Evolutionary conservation across 2,329 filamentous ascomycete species (phyloP).

Genomic region (Intubia oerlemansii): DNA sequence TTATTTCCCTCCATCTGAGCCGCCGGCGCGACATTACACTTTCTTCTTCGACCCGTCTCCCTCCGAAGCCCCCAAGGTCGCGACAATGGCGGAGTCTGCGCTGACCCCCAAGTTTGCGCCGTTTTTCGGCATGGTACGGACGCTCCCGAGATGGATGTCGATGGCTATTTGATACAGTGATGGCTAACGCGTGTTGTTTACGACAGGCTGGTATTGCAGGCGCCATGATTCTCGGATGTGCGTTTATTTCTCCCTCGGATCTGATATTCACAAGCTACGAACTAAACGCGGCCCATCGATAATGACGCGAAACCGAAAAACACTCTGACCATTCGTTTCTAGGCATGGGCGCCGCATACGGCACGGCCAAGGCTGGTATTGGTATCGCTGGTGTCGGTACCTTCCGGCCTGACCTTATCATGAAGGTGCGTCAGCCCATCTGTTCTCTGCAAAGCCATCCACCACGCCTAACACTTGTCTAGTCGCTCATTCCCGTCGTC

Average conservation of each 20-base stretch:
- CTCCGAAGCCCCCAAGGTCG: too few relatives aligned
- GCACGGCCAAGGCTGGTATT: conserved; percentile 74
- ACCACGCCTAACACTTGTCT: not conserved
- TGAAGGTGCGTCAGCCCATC: conserved; percentile 45
- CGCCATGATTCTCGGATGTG: conserved; percentile 74
- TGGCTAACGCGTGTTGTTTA: not conserved
- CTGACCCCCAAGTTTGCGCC: conserved; percentile 63
- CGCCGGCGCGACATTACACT: too few relatives aligned
- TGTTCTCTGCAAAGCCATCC: not conserved
- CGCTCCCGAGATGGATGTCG: not conserved
- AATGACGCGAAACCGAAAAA: too few relatives aligned
- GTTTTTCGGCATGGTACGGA: conserved; percentile 68
- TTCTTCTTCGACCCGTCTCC: too few relatives aligned
- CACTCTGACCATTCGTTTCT: too few relatives aligned
- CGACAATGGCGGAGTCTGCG: conserved; percentile 35
- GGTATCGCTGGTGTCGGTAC: conserved; percentile 72
- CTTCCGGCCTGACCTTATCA: conserved; percentile 70
- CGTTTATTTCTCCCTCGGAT: too few relatives aligned
- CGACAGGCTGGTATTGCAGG: conserved; percentile 52
- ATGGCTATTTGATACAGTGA: not conserved
- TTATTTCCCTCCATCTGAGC: too few relatives aligned
- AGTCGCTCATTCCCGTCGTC: conserved; percentile 75
- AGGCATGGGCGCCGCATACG: conserved; percentile 60
- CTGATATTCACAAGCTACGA: too few relatives aligned
- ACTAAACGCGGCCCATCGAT: too few relatives aligned